Percentiles rank a stretch among this genome's conserved stretches.
Conservation (phyloP, 345 rosid species). For the Eucalyptus curtisii region DNA sequence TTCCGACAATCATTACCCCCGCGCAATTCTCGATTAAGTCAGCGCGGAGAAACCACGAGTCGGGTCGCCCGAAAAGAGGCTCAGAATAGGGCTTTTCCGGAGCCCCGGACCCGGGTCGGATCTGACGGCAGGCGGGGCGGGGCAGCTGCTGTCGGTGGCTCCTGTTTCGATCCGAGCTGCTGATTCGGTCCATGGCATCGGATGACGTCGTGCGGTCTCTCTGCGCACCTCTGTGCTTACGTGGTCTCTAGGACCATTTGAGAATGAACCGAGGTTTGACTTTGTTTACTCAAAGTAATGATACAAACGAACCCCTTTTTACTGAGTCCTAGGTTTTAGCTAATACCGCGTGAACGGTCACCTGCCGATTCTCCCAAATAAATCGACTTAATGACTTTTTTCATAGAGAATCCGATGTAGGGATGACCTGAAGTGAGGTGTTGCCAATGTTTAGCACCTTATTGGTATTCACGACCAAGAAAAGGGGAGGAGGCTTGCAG, state of each 20-base stretch:
- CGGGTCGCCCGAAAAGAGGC: not conserved
- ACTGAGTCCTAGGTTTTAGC: not conserved
- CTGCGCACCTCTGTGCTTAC: not conserved
- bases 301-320: not conserved
- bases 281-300: not conserved
- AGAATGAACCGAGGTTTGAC: not conserved
- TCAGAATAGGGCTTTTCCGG: not conserved
- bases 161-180: not conserved
- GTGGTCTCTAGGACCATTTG: not conserved
- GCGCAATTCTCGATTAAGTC: not conserved
- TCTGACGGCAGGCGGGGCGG: not conserved
- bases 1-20: not conserved
- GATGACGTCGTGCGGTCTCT: not conserved
- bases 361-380: not conserved
- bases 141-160: not conserved
- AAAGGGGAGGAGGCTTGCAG: too few relatives aligned
- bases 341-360: not conserved
- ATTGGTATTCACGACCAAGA: too few relatives aligned
- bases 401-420: too few relatives aligned
- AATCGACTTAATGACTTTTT: not conserved
- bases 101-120: not conserved
- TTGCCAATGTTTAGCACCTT: too few relatives aligned
- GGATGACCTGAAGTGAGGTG: too few relatives aligned
- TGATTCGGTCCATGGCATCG: not conserved
- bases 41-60: not conserved